phyloP scores from a whole-genome alignment of 352 stramenopile genomes.

The Phytophthora brassicae region DNA sequence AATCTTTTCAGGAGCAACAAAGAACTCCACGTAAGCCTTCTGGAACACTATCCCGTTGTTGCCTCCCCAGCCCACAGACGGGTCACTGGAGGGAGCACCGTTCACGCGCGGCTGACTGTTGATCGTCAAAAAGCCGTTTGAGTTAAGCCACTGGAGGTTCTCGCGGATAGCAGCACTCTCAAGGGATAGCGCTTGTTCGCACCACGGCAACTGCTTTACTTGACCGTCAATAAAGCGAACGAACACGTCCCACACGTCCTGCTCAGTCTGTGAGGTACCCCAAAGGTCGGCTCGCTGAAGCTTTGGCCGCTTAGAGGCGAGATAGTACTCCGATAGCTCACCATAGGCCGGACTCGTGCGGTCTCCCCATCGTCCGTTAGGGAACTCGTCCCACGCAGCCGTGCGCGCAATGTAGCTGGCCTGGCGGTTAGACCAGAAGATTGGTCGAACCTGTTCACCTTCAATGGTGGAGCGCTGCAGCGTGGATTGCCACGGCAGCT shows the following conservation, averaged over 20 bases:
- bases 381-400: constrained; percentile 97
- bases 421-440: constrained; percentile 98
- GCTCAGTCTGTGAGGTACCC: constrained; percentile 74
- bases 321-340: constrained; percentile 95
- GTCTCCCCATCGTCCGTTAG: constrained; percentile 95
- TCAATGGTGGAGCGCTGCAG: constrained; percentile 64
- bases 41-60: constrained; percentile 96
- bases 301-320: constrained; percentile 81
- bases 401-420: constrained; percentile 97
- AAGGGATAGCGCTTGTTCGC: constrained; percentile 92
- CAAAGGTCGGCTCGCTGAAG: constrained; percentile 75
- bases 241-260: constrained; percentile 96
- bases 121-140: constrained; percentile 94
- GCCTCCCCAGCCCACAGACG: constrained; percentile 95
- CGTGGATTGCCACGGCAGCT: constrained; percentile 74
- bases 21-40: constrained; percentile 99
- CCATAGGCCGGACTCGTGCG: constrained; percentile 94
- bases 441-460: constrained; percentile 92
- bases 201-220: constrained; percentile 95
- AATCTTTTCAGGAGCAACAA: constrained; percentile 88
- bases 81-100: constrained; percentile 87
- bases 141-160: constrained; percentile 86
- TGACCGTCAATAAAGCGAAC: constrained; percentile 77
- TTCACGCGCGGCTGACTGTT: constrained; percentile 94
- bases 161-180: constrained; percentile 90